These are phyloP conservation scores for Sonneratia alba DNA, from an alignment of 345 rosid genomes.

Conservation along the genomic window DNA sequence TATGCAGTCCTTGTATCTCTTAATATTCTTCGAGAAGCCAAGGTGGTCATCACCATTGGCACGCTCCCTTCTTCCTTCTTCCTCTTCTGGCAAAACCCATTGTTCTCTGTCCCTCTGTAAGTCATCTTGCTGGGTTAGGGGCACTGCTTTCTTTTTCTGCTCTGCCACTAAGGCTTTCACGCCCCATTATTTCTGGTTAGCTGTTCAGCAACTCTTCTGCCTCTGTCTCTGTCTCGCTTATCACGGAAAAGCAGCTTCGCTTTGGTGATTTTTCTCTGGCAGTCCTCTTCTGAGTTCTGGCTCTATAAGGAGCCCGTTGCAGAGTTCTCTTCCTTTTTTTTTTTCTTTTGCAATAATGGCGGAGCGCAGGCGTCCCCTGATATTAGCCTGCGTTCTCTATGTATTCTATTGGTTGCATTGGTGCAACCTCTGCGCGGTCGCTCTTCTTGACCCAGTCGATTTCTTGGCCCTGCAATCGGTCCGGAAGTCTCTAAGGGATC, in stretches of 20 bases:
- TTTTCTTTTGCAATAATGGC: not conserved
- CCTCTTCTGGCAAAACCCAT: constrained; percentile 23
- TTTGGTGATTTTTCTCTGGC: not conserved
- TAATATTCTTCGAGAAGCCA: constrained; percentile 45
- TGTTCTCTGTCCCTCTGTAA: not conserved
- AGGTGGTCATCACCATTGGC: constrained; percentile 2
- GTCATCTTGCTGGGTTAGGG: not conserved
- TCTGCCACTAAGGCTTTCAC: constrained; percentile 3
- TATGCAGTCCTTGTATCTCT: constrained; percentile 5
- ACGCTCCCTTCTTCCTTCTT: constrained; percentile 21
- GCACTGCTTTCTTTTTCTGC: not conserved
- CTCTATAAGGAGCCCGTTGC: not conserved
- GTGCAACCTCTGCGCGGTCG: constrained; percentile 15
- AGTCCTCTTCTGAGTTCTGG: not conserved
- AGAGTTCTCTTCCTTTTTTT: not conserved
- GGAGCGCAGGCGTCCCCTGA: not conserved
- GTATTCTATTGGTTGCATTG: not conserved
- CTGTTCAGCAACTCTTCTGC: not conserved
- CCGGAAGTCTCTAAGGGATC: constrained; percentile 54
- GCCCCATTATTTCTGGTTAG: not conserved
- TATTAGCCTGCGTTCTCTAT: not conserved
- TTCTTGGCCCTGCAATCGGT: constrained; percentile 82
- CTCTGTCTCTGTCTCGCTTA: not conserved
- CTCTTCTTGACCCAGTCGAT: constrained; percentile 58
- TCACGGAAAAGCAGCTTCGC: constrained; percentile 1